Base-by-base conservation (phyloP, 768 basidiomycete genomes). In the Coprinellus aureogranulatus region DNA sequence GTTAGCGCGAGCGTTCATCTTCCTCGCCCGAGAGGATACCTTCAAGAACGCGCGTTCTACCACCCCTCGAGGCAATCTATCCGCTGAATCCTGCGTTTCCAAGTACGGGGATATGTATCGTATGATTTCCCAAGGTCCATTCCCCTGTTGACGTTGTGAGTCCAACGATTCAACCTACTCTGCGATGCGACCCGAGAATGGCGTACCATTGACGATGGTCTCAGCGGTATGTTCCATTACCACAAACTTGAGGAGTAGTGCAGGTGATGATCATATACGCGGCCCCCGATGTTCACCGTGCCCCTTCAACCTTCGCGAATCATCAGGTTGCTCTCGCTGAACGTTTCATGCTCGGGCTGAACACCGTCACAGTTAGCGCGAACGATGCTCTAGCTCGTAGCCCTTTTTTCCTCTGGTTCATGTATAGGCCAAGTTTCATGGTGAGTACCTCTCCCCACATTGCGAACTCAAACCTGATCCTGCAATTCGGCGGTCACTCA, bases 351-450 rank as follows among this genome's bases (percentile, higher is more conserved):
- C 69, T 72, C 28, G 86, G 84, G 9, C 71, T 89, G 44, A 77
- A 81, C 54, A 77, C 79, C 2, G 78, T 89, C 60, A 88, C 88
- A 9, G 86, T 85, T 16, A 75, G 77, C 59, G 65, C 74, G 25
- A 74, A 66, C 40, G 79, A 82, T 58, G 67, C 77, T 30, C 68
- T 90, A 23, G 72, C 82, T 2, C 74, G 80, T 16, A 73, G 87
- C 55, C 88, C 88, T 10, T 87, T 86, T 66, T 87, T 83, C 65
- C 87, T 87, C 67, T 89, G 87, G 87, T 88, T 90, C 65, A n/a
- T n/a, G n/a, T n/a, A 86, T 88, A 85, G 79, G 79, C 22, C 86
- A 89, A 69, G 80, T 89, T 53, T 77, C 74, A 65, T 78, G 83
- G 85, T 82, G 9, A 56, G 53, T 52, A 39, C n/a, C n/a, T n/a